Evolutionary conservation across 2,329 filamentous ascomycete species (phyloP), one percentile per base, ranked within the genome.

Genomic region (Sclerotinia trifoliorum): DNA sequence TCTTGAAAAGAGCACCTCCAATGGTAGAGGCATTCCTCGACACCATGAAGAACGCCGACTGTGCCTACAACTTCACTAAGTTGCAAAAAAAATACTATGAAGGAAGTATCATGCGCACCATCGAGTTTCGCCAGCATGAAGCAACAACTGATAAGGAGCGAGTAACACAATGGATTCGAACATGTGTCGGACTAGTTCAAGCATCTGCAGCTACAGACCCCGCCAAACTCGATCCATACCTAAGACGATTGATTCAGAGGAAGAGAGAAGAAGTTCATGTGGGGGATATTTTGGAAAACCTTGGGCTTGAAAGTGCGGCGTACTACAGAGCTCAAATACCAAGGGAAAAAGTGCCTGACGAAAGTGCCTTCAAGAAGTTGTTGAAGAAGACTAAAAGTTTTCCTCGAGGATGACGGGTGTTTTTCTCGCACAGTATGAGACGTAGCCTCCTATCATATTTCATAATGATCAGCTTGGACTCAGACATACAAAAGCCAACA

Each of bases 121-220:
- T 76, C 13, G 75, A 77, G 63, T 76, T 76, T 62, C 63, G 74
- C 11, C 71, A 74, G 51, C 74, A 76, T 65, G 70, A 69, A 32
- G 69, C 71, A 1, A 72, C 69, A 1, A 39, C 75, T 2, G 68
- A 74, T 46, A 46, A 49, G 0, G 57, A 65, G 10, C 66, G 55
- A 6, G 55, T 76, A 0, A 15, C 24, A 6, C 68, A 71, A 24
- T 75, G 73, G 74, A 67, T 71, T 6, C 67, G 62, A 21, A 57
- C 69, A 39, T 69, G 61, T 48, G 56, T 69, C 0, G 69, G 69
- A n/a, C 32, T 75, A 8, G 65, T 73, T 4, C 26, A 48, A 48
- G 24, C 21, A 19, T 39, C 58, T 29, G 29, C 44, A 39, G 24
- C 29, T 51, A 13, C 32, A 52, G 35, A 61, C 6, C 44, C 55